These are phyloP conservation scores for Pisolithus tinctorius DNA, from an alignment of 768 basidiomycete species.

Conservation along the genomic window DNA sequence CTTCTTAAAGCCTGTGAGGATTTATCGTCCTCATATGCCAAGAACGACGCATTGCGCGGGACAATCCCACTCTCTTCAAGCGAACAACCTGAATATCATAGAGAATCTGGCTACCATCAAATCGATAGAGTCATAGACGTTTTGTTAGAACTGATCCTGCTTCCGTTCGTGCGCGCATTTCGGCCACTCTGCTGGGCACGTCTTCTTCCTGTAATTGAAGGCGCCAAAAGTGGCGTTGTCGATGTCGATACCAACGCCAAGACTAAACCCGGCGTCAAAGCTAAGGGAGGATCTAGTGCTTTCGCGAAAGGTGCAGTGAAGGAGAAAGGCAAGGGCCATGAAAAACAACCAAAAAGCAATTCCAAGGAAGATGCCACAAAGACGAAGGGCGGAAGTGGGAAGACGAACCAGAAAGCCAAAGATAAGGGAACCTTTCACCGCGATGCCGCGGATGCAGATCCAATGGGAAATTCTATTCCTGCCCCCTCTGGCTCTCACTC, in stretches of 20 bases:
- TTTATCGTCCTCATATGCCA: not conserved
- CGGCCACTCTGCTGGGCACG: constrained; percentile 14
- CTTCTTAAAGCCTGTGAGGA: constrained; percentile 4
- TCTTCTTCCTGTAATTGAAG: constrained; percentile 6
- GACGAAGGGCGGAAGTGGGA: not conserved
- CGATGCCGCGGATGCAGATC: too few species aligned
- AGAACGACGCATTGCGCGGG: not conserved
- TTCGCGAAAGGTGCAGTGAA: constrained; percentile 1
- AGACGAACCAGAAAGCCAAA: not conserved
- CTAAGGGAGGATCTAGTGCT: too few species aligned
- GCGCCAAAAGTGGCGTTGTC: not conserved
- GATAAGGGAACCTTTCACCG: not conserved
- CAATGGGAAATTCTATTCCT: too few species aligned
- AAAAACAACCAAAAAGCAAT: not conserved
- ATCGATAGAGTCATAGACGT: not conserved
- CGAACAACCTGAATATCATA: not conserved
- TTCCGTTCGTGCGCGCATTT: constrained; percentile 2
- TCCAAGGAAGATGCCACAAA: not conserved
- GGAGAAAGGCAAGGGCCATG: constrained; percentile 1
- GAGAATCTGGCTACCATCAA: not conserved
- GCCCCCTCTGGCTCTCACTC: not conserved
- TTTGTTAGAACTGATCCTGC: not conserved
- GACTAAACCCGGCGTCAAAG: too few species aligned
- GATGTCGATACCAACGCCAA: too few species aligned
- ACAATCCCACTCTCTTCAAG: too few species aligned